Evolutionary conservation across 495 filamentous ascomycete genomes (phyloP).

Genomic region (Platismatia glauca): DNA sequence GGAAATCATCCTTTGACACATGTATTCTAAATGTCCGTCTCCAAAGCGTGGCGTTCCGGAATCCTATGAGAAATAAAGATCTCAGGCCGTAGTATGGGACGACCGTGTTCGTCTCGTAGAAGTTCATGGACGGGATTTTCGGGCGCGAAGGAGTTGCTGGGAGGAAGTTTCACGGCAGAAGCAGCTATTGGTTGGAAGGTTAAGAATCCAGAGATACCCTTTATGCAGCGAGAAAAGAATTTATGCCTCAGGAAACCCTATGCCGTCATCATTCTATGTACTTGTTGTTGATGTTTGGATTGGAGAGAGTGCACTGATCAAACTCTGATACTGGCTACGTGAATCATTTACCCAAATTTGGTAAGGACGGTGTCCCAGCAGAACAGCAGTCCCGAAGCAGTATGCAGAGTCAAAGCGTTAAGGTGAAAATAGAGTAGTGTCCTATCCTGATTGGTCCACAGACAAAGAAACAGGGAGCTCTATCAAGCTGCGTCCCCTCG

Average conservation of each 20-base stretch:
- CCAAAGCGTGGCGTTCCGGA: conserved; percentile 4
- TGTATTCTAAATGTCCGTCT: not conserved
- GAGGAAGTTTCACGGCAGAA: not conserved
- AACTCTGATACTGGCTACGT: not conserved
- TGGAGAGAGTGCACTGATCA: not conserved
- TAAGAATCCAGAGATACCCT: not conserved
- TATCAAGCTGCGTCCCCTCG: not conserved
- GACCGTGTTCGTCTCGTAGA: not conserved
- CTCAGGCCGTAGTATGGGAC: not conserved
- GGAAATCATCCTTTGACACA: conserved; percentile 6
- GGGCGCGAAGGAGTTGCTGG: not conserved
- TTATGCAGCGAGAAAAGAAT: not conserved
- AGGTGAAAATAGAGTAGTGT: conserved; percentile 3
- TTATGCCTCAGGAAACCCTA: not conserved
- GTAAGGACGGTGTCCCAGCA: not conserved
- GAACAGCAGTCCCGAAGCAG: not conserved
- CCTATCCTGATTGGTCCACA: conserved; percentile 5
- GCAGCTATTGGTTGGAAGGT: not conserved
- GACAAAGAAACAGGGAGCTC: not conserved
- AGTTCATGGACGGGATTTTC: not conserved
- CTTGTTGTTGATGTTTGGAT: not conserved
- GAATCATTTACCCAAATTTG: not conserved
- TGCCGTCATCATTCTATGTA: not conserved
- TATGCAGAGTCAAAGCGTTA: conserved; percentile 12
- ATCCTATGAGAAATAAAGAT: not conserved